These are phyloP conservation scores for Boletus subparvulus DNA, from an alignment of 768 basidiomycete species.

Conservation along the genomic window DNA sequence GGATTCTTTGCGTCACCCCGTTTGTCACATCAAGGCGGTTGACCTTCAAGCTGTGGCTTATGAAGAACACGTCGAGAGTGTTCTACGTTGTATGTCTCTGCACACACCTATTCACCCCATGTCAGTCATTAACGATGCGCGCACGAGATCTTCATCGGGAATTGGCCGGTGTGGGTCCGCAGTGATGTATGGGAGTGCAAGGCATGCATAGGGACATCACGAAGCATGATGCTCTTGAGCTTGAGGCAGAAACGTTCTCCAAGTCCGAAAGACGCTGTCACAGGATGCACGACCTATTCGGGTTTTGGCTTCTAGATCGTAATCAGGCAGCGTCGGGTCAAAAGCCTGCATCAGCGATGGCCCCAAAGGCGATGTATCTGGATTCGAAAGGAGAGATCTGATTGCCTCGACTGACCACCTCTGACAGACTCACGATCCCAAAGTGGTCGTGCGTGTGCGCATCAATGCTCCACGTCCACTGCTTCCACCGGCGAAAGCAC, in stretches of 20 bases:
- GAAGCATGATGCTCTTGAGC: slow-evolving; percentile 11
- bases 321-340: slow-evolving; percentile 6
- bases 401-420: neutral
- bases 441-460: neutral
- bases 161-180: slow-evolving; percentile 24
- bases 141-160: slow-evolving; percentile 26
- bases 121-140: slow-evolving; percentile 14
- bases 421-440: neutral
- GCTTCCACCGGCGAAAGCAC: neutral
- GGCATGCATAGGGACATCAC: slow-evolving; percentile 13
- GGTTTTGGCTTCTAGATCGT: slow-evolving; percentile 3
- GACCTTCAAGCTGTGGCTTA: slow-evolving; percentile 7
- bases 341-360: neutral
- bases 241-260: slow-evolving; percentile 29
- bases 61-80: slow-evolving; percentile 26
- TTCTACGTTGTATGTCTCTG: slow-evolving; percentile 9
- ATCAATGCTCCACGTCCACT: neutral
- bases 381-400: neutral
- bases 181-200: slow-evolving; percentile 23
- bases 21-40: slow-evolving; percentile 10
- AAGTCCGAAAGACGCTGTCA: slow-evolving; percentile 24
- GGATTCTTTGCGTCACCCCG: slow-evolving; percentile 10
- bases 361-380: neutral
- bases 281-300: slow-evolving; percentile 1
- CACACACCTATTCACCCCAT: slow-evolving; percentile 7